Percentiles rank a stretch among this genome's conserved stretches.
These are phyloP conservation scores for Phialophora macrospora DNA, from an alignment of 2,329 filamentous ascomycete species.

Conservation along the genomic window DNA sequence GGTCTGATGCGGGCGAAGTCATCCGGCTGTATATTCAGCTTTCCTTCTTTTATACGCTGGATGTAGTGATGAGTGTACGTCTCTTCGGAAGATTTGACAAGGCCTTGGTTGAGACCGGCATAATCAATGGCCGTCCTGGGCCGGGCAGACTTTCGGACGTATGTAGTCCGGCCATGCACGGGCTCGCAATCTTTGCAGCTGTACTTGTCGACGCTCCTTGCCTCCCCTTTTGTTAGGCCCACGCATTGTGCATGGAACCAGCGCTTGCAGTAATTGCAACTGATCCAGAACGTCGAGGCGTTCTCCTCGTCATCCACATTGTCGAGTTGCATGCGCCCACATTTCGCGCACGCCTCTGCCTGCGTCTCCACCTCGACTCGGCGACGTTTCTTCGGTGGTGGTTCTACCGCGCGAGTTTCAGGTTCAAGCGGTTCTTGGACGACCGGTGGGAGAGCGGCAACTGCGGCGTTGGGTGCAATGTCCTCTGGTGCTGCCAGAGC, in stretches of 20 bases:
- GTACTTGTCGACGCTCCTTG: constrained; percentile 70
- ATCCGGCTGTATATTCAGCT: constrained; percentile 64
- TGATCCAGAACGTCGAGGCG: constrained; percentile 62
- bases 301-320: constrained; percentile 54
- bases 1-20: constrained; percentile 67
- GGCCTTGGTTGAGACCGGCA: constrained; percentile 68
- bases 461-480: not conserved
- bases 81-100: constrained; percentile 68
- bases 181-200: constrained; percentile 66
- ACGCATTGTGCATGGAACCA: constrained; percentile 73
- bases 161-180: constrained; percentile 66
- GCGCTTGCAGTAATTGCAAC: constrained; percentile 69
- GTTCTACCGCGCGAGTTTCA: not conserved
- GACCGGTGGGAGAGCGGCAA: not conserved
- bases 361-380: constrained; percentile 30
- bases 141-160: constrained; percentile 68
- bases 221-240: constrained; percentile 67
- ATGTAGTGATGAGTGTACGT: constrained; percentile 71
- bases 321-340: constrained; percentile 60
- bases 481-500: not conserved
- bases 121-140: constrained; percentile 71
- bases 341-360: constrained; percentile 56
- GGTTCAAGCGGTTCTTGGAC: constrained; percentile 11
- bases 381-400: constrained; percentile 28
- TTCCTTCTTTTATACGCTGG: constrained; percentile 68